Evolutionary conservation across 1,284 basidiomycete genomes (phyloP).

Genomic region (Cutaneotrichosporon mucoides): DNA sequence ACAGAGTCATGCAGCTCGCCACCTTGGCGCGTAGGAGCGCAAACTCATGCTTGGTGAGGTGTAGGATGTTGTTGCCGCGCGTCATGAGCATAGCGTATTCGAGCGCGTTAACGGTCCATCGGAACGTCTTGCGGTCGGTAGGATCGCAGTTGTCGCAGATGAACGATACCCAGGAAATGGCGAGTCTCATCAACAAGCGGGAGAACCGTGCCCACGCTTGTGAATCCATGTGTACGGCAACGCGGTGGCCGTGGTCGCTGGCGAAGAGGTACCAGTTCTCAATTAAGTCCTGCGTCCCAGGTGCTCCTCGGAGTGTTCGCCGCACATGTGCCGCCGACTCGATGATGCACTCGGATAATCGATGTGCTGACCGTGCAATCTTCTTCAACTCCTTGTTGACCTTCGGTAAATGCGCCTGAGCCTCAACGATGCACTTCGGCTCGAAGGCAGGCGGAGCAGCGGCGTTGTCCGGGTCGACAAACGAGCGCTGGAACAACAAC

Average conservation of each 20-base stretch:
- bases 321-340: constrained; percentile 82
- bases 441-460: constrained; percentile 36
- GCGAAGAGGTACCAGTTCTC: constrained; percentile 97
- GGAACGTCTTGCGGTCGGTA: constrained; percentile 93
- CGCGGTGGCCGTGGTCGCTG: constrained; percentile 82
- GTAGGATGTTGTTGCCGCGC: constrained; percentile 81
- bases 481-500: constrained; percentile 66
- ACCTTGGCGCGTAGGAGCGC: constrained; percentile 85
- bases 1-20: constrained; percentile 89
- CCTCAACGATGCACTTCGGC: constrained; percentile 60
- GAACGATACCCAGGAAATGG: constrained; percentile 96
- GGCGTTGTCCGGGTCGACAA: constrained; percentile 50
- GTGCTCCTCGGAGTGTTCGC: constrained; percentile 58
- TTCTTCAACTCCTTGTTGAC: constrained; percentile 88
- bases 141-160: constrained; percentile 98
- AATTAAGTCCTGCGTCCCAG: constrained; percentile 77
- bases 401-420: constrained; percentile 83
- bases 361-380: constrained; percentile 81
- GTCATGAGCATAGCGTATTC: constrained; percentile 92
- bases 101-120: constrained; percentile 95
- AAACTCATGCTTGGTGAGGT: constrained; percentile 83
- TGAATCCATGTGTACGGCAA: constrained; percentile 82
- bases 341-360: constrained; percentile 91
- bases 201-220: constrained; percentile 70
- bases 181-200: constrained; percentile 74